These are phyloP conservation scores for Leishmania mexicana DNA, from an alignment of 208 protist genomes.

Conservation along the genomic window DNA sequence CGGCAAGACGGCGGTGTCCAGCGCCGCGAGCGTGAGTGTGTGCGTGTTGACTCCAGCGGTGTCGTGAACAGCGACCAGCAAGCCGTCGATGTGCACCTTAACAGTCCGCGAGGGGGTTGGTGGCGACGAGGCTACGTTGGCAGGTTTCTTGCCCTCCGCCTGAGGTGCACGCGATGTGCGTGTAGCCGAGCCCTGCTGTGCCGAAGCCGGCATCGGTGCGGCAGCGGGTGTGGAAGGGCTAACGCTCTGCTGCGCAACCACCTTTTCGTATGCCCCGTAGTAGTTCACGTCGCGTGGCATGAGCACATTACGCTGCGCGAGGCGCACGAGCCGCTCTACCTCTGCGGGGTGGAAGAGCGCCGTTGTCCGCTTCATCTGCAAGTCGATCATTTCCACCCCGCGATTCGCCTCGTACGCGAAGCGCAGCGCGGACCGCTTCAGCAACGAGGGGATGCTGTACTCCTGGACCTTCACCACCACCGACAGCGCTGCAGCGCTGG, in stretches of 20 bases:
- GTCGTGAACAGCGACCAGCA: slow-evolving; percentile 68
- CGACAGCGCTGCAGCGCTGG: slow-evolving; percentile 28
- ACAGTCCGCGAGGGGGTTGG: slow-evolving; percentile 34
- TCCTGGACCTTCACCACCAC: slow-evolving; percentile 60
- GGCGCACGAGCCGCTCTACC: slow-evolving; percentile 61
- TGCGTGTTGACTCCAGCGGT: slow-evolving; percentile 64
- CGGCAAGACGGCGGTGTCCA: slow-evolving; percentile 39
- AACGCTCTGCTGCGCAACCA: neutral
- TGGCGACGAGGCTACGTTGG: neutral
- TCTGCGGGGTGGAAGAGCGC: slow-evolving; percentile 61
- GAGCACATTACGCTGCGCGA: slow-evolving; percentile 70
- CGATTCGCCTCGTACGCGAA: slow-evolving; percentile 36
- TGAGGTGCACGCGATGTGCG: neutral
- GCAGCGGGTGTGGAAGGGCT: neutral
- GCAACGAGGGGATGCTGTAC: slow-evolving; percentile 67
- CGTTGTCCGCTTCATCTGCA: slow-evolving; percentile 61
- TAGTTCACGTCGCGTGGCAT: slow-evolving; percentile 50
- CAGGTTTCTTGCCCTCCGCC: neutral
- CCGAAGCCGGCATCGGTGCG: neutral
- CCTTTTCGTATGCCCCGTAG: slow-evolving; percentile 40
- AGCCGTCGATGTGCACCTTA: slow-evolving; percentile 48
- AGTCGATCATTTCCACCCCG: slow-evolving; percentile 25
- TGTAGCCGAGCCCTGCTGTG: neutral
- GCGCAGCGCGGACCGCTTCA: slow-evolving; percentile 59
- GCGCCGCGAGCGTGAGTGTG: slow-evolving; percentile 45